phyloP scores from a whole-genome alignment of 139 green algal species.

The Microglena sp. region DNA sequence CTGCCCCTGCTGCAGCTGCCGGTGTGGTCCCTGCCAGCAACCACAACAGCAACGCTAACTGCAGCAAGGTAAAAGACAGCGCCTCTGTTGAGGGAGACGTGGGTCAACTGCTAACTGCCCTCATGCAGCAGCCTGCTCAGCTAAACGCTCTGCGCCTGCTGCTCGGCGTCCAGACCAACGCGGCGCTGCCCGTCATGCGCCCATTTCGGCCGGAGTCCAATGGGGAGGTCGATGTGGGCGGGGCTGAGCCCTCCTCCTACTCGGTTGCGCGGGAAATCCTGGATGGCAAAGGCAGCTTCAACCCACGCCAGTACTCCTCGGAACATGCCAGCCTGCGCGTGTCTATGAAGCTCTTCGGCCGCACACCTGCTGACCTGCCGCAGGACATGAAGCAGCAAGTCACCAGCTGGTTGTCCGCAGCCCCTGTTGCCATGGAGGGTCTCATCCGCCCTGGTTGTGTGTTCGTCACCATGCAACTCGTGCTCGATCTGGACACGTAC shows the following conservation, averaged over 20 bases:
- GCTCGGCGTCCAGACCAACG: constrained; percentile 38
- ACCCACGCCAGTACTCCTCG: neutral
- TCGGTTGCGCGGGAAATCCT: constrained; percentile 9
- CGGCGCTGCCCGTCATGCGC: constrained; percentile 27
- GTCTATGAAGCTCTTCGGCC: constrained; percentile 66
- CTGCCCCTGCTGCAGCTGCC: constrained; percentile 8
- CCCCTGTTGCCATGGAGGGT: constrained; percentile 34
- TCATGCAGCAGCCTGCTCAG: constrained; percentile 44
- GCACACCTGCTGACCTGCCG: constrained; percentile 65
- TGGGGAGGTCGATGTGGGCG: too few species aligned
- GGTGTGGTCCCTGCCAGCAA: neutral
- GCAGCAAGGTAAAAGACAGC: too few species aligned
- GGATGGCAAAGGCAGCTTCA: neutral
- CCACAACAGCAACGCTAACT: too few species aligned
- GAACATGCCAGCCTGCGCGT: constrained; percentile 28
- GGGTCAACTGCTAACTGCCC: constrained; percentile 25
- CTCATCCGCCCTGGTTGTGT: constrained; percentile 73
- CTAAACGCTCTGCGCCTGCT: constrained; percentile 43
- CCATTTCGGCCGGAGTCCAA: too few species aligned
- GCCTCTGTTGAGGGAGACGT: constrained; percentile 21
- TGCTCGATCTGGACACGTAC: constrained; percentile 18
- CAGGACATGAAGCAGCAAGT: constrained; percentile 39
- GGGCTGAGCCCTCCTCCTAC: too few species aligned
- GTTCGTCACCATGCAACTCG: constrained; percentile 51
- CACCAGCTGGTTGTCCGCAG: neutral